Base-by-base conservation (phyloP, 2,329 filamentous ascomycete species). In the Xylaria sp. region DNA sequence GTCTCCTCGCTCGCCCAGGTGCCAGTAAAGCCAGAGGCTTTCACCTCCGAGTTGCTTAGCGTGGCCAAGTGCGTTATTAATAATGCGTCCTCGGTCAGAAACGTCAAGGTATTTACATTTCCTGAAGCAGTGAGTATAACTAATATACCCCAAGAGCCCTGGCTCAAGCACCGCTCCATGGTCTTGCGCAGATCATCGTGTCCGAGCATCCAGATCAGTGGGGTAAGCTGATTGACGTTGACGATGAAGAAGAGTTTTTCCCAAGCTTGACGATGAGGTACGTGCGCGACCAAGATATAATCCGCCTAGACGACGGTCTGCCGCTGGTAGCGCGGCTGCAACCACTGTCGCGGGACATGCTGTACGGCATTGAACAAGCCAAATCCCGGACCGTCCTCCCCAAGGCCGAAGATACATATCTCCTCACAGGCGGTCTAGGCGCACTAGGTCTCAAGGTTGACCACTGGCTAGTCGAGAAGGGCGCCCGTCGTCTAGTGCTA, bases 361-460 rank as follows among this genome's bases (percentile, higher is more conserved):
- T 35, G 7, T 35, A 48, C 21, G 69, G 4, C 63, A 72, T 8
- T 55, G 65, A 4, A 70, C 67, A 29, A 59, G 40, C 65, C 49
- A 11, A 61, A 25, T 8, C 60, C 38, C 17, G 65, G 27, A 59
- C 54, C 6, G 40, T 70, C 27, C 51, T 69, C 17, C 73, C 73
- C 4, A 62, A 51, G 25, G 65, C 70, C 7, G 70, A 75, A 9
- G 77, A 78, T 2, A 80, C 78, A 0, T 81, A 81, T 58, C 23
- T 81, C n/a, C 74, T 81, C 23, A 78, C 78, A 13, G 78, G 78
- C 11, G 67, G 67, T 1, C 56, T 79, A n/a, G 77, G 78, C 1
- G 74, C 71, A 15, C 71, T 81, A 1, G 79, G 78, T 1, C 71
- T 80, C 2, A 74, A 74, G 40, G 67, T 74, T 0, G 72, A 74